Evolutionary conservation across 805 yeast species (phyloP), one percentile per base, ranked within the genome.

Genomic region (Ogataea methanolica): DNA sequence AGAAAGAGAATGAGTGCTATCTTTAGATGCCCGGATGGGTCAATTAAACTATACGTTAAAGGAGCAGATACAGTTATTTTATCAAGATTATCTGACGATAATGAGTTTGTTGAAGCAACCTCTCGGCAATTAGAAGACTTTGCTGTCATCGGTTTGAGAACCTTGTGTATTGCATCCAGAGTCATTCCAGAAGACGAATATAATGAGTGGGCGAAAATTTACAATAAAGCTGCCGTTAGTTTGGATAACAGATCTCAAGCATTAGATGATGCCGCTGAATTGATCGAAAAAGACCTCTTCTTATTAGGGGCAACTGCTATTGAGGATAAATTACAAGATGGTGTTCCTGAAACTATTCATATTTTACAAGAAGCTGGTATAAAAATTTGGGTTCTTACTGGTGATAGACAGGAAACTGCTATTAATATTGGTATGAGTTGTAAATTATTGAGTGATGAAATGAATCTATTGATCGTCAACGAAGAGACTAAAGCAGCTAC

Each of bases 341-440:
- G 97, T 37, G 99, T 94, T 19, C 98, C 99, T 2, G 99, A 94
- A 55, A 90, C 99, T 1, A 95, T 94, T 51, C 94, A 88, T 55
- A 87, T 96, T 6, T 75, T 94, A 47, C 99, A 95, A 64, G 89
- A 86, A 47, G 99, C 99, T 0, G 98, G 98, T 15, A 91, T 95
- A 54, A 92, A 90, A 65, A 80, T 94, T 16, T 94, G 99, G 99
- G 97, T 94, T 22, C 73, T 94, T 43, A 94, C 99, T 2, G 99
- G 99, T 58, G 99, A 94, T 63, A 79, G 97, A 66, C 99, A 95
- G 65, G 99, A 94, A 66, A 94, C 99, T 14, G 99, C 99, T 0
- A 87, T 94, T 55, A 94, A 94, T 65, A 94, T 94, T 61, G 99
- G 99, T 51, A 90, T 94, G 97, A 88, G 97, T 59, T 95, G 99